phyloP scores from a whole-genome alignment of 352 stramenopile species.

The Hyaloperonospora brassicae region DNA sequence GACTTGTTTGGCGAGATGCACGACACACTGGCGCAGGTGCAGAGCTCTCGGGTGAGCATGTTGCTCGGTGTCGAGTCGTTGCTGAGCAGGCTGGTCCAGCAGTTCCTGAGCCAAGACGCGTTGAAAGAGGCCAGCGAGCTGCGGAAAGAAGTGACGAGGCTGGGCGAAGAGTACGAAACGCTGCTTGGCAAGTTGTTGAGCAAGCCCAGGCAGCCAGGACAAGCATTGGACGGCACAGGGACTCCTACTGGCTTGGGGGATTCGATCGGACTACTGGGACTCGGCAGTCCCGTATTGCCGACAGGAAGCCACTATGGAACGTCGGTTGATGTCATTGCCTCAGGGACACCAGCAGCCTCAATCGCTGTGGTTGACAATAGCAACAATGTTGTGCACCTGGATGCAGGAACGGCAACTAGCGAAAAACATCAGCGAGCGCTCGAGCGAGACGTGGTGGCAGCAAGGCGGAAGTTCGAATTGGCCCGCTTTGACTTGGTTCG shows the following conservation, averaged over 20 bases:
- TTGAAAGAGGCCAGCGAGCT: slow-evolving; percentile 61
- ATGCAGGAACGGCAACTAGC: slow-evolving; percentile 5
- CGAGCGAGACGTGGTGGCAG: slow-evolving; percentile 57
- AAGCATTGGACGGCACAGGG: slow-evolving; percentile 13
- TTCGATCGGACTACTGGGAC: slow-evolving; percentile 13
- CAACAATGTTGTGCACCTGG: slow-evolving; percentile 16
- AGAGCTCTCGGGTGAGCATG: slow-evolving; percentile 80
- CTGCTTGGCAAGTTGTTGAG: slow-evolving; percentile 71
- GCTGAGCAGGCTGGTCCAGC: slow-evolving; percentile 52
- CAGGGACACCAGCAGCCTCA: slow-evolving; percentile 18
- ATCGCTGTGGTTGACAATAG: slow-evolving; percentile 9
- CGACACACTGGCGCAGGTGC: slow-evolving; percentile 70
- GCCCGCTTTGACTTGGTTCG: slow-evolving; percentile 80
- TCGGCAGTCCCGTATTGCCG: slow-evolving; percentile 22
- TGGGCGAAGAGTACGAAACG: slow-evolving; percentile 77
- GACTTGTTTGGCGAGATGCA: slow-evolving; percentile 79
- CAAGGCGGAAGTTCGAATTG: slow-evolving; percentile 65
- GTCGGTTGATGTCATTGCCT: slow-evolving; percentile 10
- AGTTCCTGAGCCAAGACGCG: slow-evolving; percentile 67
- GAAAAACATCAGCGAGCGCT: slow-evolving; percentile 42
- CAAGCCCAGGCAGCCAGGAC: slow-evolving; percentile 42
- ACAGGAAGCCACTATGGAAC: slow-evolving; percentile 9
- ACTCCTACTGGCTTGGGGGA: slow-evolving; percentile 23
- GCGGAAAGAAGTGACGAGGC: slow-evolving; percentile 51
- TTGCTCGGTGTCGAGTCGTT: slow-evolving; percentile 71